Base-by-base conservation (phyloP, 2,329 filamentous ascomycete genomes). In the Microcyclospora tardicrescens region DNA sequence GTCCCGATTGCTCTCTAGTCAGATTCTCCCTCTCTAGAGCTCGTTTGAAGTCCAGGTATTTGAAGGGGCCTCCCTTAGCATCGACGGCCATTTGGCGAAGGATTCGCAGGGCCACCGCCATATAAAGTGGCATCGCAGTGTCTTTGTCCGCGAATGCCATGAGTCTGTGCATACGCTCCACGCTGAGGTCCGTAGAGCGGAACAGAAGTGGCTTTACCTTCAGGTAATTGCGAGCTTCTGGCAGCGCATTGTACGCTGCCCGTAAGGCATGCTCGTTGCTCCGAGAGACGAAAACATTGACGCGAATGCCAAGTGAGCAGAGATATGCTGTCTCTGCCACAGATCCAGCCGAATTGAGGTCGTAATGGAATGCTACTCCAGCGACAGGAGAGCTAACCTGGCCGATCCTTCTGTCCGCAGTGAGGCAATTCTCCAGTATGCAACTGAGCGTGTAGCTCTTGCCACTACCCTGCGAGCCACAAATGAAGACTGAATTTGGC, bases 401-500 rank as follows among this genome's bases (percentile, higher is more conserved):
- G 1, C 68, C 69, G 1, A 68, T 51, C 2, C 54, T 48, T 0
- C 62, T 37, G 5, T 52, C 69, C 0, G 55, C 48, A 1, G 75
- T 56, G 0, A 81, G 58, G 28, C 69, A 77, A 44, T 73, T 76
- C 49, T 81, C 73, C 0, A 79, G 59, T 35, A 80, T 59, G 47
- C 69, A 75, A 0, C 72, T 69, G 2, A 77, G 59, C 0, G 74
- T 77, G 41, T 79, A 72, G 14, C 68, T 73, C 48, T 79, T 79
- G 0, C 76, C 76, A 32, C 68, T 71, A 0, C 75, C 76, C 48
- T 79, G 75, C 1, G 70, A 70, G 1, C 76, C 76, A 42, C 76
- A 80, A 13, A 80, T 72, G 51, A 79, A 79, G 0, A 67, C 61
- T 0, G 73, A 77, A 45, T 66, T 73, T 0, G 75, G 75, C 0